A percentile compares a stretch with the other conserved stretches of the same genome.
Conservation (phyloP, 2,329 filamentous ascomycete species). For the Coniochaeta hoffmannii region DNA sequence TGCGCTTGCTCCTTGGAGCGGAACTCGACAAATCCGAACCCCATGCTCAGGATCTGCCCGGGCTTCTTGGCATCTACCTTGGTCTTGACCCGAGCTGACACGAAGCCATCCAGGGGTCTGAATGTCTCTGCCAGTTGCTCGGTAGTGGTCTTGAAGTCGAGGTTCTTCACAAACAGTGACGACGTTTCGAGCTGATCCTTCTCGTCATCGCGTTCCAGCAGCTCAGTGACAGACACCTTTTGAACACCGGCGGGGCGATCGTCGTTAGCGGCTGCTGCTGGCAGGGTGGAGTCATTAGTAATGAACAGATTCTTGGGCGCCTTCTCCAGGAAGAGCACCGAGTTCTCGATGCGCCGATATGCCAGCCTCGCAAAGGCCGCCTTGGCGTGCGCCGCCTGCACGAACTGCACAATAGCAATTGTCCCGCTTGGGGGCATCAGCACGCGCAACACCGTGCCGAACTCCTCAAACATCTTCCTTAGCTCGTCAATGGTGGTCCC, state of each 20-base stretch:
- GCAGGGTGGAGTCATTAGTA: conserved; percentile 11
- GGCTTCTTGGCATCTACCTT: conserved; percentile 88
- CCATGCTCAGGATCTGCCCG: conserved; percentile 87
- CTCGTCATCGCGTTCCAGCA: conserved; percentile 52
- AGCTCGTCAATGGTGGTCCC: conserved; percentile 75
- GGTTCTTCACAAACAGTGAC: conserved; percentile 89
- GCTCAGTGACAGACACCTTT: conserved; percentile 62
- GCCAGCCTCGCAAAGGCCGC: conserved; percentile 78
- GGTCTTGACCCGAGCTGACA: conserved; percentile 85
- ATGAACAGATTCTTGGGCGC: conserved; percentile 76
- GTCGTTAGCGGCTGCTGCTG: conserved; percentile 17
- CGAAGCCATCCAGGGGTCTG: conserved; percentile 75
- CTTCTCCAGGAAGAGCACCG: conserved; percentile 87
- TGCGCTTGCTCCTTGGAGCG: conserved; percentile 68
- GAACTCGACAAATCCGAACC: conserved; percentile 94
- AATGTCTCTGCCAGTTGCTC: conserved; percentile 71
- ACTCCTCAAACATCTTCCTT: conserved; percentile 74
- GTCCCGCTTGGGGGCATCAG: conserved; percentile 90
- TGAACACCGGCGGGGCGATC: conserved; percentile 36
- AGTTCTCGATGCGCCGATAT: conserved; percentile 86
- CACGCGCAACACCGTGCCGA: conserved; percentile 72
- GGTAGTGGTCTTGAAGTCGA: conserved; percentile 85
- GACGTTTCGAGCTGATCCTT: conserved; percentile 55
- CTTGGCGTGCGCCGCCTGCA: conserved; percentile 70
- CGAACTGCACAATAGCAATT: conserved; percentile 88